phyloP scores from a whole-genome alignment of 2,329 filamentous ascomycete genomes.

The Claviceps lovelessii region DNA sequence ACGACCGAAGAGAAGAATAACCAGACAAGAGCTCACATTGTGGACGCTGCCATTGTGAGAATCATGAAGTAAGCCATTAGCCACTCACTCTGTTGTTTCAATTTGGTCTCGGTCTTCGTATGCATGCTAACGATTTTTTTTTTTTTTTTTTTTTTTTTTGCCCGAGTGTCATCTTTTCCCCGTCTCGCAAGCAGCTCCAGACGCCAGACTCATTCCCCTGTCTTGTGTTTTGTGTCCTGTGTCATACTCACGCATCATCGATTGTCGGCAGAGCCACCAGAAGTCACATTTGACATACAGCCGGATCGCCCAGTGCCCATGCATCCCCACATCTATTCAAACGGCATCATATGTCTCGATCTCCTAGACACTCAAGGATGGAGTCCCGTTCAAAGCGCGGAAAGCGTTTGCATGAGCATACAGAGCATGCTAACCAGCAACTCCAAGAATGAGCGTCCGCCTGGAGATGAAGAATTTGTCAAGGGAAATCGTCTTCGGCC shows the following conservation, averaged over 20 bases:
- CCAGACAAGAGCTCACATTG: constrained; percentile 53
- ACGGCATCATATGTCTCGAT: constrained; percentile 96
- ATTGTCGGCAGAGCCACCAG: constrained; percentile 59
- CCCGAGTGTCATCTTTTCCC: no score
- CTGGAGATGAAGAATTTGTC: constrained; percentile 83
- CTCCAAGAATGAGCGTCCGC: constrained; percentile 75
- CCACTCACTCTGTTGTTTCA: not conserved
- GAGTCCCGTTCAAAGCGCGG: constrained; percentile 93
- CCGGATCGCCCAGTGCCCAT: constrained; percentile 63
- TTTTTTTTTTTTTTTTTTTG: no score
- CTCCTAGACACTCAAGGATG: constrained; percentile 77
- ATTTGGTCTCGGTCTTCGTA: not conserved
- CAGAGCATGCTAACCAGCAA: constrained; percentile 98
- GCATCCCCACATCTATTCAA: constrained; percentile 95
- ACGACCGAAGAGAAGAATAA: constrained; percentile 65
- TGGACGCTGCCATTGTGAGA: constrained; percentile 64
- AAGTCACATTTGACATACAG: constrained; percentile 71
- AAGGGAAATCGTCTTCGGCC: constrained; percentile 63
- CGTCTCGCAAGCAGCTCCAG: not conserved
- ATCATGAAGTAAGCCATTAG: constrained; percentile 63
- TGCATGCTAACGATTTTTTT: not conserved
- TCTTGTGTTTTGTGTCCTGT: not conserved
- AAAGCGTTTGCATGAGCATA: constrained; percentile 91
- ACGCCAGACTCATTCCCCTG: no score
- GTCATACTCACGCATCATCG: not conserved